A percentile compares a stretch with the other conserved stretches of the same genome.
phyloP scores from a whole-genome alignment of 1,284 basidiomycete species.

The Exsudoporus floridanus region DNA sequence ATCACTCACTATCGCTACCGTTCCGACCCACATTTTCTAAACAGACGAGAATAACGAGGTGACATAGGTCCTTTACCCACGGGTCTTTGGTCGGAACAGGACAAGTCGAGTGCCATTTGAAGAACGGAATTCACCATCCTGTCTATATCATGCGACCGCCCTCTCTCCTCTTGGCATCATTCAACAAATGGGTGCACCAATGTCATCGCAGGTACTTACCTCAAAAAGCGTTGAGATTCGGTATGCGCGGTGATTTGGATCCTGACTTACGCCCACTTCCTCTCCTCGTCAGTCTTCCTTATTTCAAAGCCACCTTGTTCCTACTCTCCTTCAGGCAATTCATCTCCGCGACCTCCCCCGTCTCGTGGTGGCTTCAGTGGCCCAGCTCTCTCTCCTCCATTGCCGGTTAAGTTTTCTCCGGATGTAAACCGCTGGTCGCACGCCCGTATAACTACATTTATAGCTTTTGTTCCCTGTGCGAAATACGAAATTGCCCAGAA shows the following conservation, averaged over 20 bases:
- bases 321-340: not conserved
- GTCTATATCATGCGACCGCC: slow-evolving; percentile 13
- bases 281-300: not conserved
- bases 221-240: not conserved
- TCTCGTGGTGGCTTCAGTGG: not conserved
- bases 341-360: slow-evolving; percentile 13
- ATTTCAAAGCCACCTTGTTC: not conserved
- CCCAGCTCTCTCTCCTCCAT: not conserved
- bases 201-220: not conserved
- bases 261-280: not conserved
- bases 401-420: not conserved
- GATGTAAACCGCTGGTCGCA: slow-evolving; percentile 1
- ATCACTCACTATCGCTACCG: slow-evolving; percentile 3
- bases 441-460: not conserved
- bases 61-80: slow-evolving; percentile 25
- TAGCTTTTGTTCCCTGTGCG: not conserved
- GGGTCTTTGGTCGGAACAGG: not conserved
- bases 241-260: not conserved
- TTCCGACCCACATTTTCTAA: slow-evolving; percentile 6
- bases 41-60: slow-evolving; percentile 20
- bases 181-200: not conserved
- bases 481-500: slow-evolving; percentile 3
- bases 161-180: slow-evolving; percentile 8
- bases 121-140: slow-evolving; percentile 3
- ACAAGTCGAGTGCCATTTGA: not conserved